Conservation (phyloP, 2,329 filamentous ascomycete genomes). For the Macrophomina tecta region DNA sequence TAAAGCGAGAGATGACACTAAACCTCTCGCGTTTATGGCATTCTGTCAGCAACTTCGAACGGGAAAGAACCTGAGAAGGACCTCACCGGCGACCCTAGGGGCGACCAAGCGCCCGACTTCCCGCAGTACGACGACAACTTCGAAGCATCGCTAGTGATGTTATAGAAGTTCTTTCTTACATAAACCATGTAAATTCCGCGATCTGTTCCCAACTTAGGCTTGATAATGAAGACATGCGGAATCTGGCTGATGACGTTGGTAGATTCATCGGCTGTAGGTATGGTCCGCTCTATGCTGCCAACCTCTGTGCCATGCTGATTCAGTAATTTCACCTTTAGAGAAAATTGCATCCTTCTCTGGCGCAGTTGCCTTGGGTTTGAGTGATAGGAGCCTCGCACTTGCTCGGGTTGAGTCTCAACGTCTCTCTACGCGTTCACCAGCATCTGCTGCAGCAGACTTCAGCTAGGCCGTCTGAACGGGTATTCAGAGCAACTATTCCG, state of each 20-base stretch:
- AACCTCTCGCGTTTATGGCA: background rate
- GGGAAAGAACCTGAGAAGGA: background rate
- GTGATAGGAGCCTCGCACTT: background rate
- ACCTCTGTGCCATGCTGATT: background rate
- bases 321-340: background rate
- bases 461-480: background rate
- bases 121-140: background rate
- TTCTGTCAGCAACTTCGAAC: too few relatives aligned
- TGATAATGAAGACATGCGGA: background rate
- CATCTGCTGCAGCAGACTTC: background rate
- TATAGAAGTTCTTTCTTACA: background rate
- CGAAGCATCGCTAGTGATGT: background rate
- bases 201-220: background rate
- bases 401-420: background rate
- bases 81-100: background rate
- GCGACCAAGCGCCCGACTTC: background rate
- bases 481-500: background rate
- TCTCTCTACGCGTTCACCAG: background rate
- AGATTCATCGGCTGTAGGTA: background rate
- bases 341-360: background rate
- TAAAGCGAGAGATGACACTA: too few relatives aligned
- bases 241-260: background rate
- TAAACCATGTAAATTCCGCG: background rate
- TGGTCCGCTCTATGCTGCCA: background rate
- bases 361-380: background rate